Conservation (phyloP, 2,329 filamentous ascomycete genomes). For the Scolecobasidium constrictum region DNA sequence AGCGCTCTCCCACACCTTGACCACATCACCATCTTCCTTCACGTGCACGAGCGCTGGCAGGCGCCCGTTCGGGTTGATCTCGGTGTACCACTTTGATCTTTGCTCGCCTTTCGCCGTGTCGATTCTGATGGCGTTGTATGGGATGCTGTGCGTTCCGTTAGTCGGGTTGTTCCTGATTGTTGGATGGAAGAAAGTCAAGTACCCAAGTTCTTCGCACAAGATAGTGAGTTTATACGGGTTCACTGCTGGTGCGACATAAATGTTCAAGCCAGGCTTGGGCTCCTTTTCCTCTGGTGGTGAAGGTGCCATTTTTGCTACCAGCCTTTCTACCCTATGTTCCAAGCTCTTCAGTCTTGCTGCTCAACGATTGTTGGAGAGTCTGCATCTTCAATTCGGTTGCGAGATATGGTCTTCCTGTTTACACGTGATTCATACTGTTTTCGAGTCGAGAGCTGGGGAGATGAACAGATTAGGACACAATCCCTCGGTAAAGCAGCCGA, state of each 20-base stretch:
- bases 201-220: not conserved
- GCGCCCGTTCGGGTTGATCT: constrained; percentile 51
- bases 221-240: not conserved
- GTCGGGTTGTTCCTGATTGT: too few relatives aligned
- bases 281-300: not conserved
- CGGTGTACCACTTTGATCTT: constrained; percentile 56
- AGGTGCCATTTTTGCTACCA: not conserved
- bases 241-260: not conserved
- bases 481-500: too few relatives aligned
- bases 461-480: too few relatives aligned
- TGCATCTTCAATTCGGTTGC: too few relatives aligned
- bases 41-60: constrained; percentile 53
- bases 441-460: too few relatives aligned
- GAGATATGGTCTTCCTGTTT: too few relatives aligned
- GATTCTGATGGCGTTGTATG: not conserved
- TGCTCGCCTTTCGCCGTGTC: constrained; percentile 46
- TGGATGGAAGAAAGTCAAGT: too few relatives aligned
- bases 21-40: not conserved
- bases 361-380: too few relatives aligned
- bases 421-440: too few relatives aligned
- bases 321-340: too few relatives aligned
- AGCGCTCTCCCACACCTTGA: not conserved
- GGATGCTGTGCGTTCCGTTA: too few relatives aligned
- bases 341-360: too few relatives aligned
- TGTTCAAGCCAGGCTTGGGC: not conserved